These are phyloP conservation scores for Paecilomyces sp. DNA, from an alignment of 2,329 filamentous ascomycete genomes.

Conservation along the genomic window DNA sequence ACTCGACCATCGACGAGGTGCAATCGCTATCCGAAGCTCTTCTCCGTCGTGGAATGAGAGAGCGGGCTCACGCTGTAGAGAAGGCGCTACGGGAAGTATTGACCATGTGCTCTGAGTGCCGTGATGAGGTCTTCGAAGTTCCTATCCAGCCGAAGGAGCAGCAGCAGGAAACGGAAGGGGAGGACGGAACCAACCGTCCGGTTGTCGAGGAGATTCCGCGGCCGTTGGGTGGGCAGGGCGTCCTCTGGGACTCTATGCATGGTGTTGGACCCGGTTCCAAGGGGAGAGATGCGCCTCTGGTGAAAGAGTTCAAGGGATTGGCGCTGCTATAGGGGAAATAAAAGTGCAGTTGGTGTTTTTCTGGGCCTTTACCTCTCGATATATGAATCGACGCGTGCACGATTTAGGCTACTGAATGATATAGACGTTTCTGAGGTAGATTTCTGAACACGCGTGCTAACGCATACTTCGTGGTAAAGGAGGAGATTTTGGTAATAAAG, in stretches of 20 bases:
- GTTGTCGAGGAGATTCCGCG: conserved; percentile 13
- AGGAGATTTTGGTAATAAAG: background rate
- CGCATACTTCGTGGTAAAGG: background rate
- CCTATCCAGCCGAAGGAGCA: conserved; percentile 13
- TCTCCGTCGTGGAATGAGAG: conserved; percentile 74
- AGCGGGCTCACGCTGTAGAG: conserved; percentile 74
- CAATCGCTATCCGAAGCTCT: conserved; percentile 69
- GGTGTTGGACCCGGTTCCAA: conserved; percentile 12
- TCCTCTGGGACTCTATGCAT: conserved; percentile 4
- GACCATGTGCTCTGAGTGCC: conserved; percentile 58
- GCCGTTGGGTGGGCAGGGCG: conserved; percentile 10
- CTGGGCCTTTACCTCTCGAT: background rate
- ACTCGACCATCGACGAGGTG: conserved; percentile 64
- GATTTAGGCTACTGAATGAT: background rate
- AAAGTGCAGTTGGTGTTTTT: background rate
- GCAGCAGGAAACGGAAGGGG: conserved; percentile 16
- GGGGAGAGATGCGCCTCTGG: conserved; percentile 41
- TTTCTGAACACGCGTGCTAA: background rate
- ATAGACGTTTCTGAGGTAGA: background rate
- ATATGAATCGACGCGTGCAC: background rate
- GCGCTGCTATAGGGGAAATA: conserved; percentile 22
- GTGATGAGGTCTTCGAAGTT: conserved; percentile 62
- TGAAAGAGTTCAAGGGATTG: conserved; percentile 42
- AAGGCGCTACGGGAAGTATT: conserved; percentile 66
- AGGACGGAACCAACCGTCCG: conserved; percentile 9